Evolutionary conservation across 805 yeast species (phyloP).

Genomic region (Cyberlindnera samutprakarnensis): DNA sequence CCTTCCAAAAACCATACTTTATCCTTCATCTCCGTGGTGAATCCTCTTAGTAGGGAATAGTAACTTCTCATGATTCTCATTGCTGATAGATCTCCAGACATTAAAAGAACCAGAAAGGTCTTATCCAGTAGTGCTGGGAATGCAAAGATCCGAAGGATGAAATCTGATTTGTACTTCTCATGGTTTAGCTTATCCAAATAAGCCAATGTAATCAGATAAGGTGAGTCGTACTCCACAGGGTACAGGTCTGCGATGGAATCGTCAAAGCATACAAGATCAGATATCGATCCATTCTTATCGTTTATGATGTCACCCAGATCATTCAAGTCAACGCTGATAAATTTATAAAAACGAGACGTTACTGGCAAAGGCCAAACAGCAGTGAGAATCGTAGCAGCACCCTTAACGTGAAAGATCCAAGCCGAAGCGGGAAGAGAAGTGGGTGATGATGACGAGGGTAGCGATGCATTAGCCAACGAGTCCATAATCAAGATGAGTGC

Average conservation of each 20-base stretch:
- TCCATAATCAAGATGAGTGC: slow-evolving; percentile 88
- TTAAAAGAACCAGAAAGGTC: slow-evolving; percentile 64
- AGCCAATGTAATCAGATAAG: slow-evolving; percentile 81
- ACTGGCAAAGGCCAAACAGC: slow-evolving; percentile 92
- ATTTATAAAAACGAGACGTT: slow-evolving; percentile 54
- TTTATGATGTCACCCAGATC: slow-evolving; percentile 67
- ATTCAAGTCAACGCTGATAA: slow-evolving; percentile 81
- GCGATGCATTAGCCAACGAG: slow-evolving; percentile 86
- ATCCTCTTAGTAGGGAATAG: slow-evolving; percentile 72
- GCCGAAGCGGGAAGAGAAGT: slow-evolving; percentile 82
- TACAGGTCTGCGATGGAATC: slow-evolving; percentile 76
- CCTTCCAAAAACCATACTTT: slow-evolving; percentile 94
- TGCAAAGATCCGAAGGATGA: slow-evolving; percentile 79
- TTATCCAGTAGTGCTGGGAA: slow-evolving; percentile 90
- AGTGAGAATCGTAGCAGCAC: slow-evolving; percentile 91
- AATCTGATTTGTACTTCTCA: slow-evolving; percentile 79
- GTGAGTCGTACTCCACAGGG: slow-evolving; percentile 78
- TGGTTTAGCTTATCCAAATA: slow-evolving; percentile 76
- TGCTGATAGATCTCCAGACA: slow-evolving; percentile 80
- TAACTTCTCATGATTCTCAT: slow-evolving; percentile 89
- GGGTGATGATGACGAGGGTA: slow-evolving; percentile 23
- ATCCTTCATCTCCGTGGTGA: slow-evolving; percentile 81
- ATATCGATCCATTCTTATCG: slow-evolving; percentile 30
- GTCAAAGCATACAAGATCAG: slow-evolving; percentile 76
- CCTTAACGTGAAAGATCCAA: slow-evolving; percentile 95